Evolutionary conservation across 164 flowering plant species (phyloP).

Genomic region (Chimonanthus salicifolius): DNA sequence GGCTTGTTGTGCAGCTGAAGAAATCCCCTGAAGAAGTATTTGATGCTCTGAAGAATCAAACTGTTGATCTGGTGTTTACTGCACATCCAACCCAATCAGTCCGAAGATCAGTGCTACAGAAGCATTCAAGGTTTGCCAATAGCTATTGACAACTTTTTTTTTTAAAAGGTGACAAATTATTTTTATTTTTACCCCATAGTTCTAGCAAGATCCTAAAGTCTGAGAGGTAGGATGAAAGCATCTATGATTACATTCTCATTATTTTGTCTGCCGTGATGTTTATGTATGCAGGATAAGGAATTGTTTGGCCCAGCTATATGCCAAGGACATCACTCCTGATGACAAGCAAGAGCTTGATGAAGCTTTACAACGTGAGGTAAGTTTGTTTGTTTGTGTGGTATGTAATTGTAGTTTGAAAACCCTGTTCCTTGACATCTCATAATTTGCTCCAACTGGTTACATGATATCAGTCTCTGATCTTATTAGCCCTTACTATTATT

Average conservation of each 20-base stretch:
- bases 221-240: not conserved
- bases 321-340: constrained; percentile 96
- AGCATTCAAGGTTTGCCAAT: constrained; percentile 80
- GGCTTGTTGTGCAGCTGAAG: constrained; percentile 66
- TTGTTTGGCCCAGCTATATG: constrained; percentile 81
- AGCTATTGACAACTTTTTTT: not conserved
- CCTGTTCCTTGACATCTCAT: not conserved
- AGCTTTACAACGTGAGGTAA: constrained; percentile 96
- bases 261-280: not conserved
- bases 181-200: not conserved
- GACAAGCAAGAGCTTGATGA: constrained; percentile 99
- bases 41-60: constrained; percentile 95
- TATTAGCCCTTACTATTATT: not conserved
- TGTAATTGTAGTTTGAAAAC: not conserved
- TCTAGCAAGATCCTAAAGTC: not conserved
- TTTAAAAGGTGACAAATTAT: not conserved
- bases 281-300: constrained; percentile 59
- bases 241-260: not conserved
- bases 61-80: constrained; percentile 95
- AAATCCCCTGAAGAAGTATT: constrained; percentile 97
- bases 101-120: constrained; percentile 95
- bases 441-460: not conserved
- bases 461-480: not conserved
- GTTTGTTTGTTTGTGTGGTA: not conserved
- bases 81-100: constrained; percentile 99